Base-by-base conservation (phyloP, 2,329 filamentous ascomycete genomes). In the Colletotrichum lentis region DNA sequence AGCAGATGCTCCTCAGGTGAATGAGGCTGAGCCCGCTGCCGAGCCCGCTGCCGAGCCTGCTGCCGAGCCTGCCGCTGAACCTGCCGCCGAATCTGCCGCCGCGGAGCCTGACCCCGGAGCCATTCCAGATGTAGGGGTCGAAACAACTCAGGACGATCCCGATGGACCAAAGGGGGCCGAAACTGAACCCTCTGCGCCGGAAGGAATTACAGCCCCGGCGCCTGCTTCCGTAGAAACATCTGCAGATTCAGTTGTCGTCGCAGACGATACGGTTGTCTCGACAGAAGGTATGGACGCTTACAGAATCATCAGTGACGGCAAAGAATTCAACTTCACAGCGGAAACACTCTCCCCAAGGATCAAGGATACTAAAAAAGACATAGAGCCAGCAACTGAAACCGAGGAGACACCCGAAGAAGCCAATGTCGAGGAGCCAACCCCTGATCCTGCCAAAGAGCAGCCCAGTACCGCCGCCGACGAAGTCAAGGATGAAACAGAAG, bases 241-340 rank as follows among this genome's bases (percentile, higher is more conserved):
- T 37, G 12, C 35, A 12, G 50, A 66, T n/a, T 37, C 61, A 2
- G 52, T 39, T 22, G 4, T 39, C 27, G 4, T 60, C 20, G 18
- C 64, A 18, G 37, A 60, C 10, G 61, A 55, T 18, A 49, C 35
- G 43, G 31, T 39, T 22, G 31, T 65, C 24, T 55, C 62, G 37
- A 52, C 62, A 43, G 65, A 68, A 68, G 65, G 65, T 68, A 68
- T 68, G 65, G 55, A 68, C 37, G 41, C 46, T 54, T 68, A 68
- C 37, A 55, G 60, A 60, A 55, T 68, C 39, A 68, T 65, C 11
- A 60, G 65, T 52, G 65, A 68, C 49, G 65, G 65, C 65, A 68
- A 68, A 60, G 62, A 59, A 59, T 60, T 44, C 18, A 68, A 27
- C 37, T 60, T 68, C 44, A 49, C 54, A 41, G 49, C 31, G 41